A percentile compares a stretch with the other conserved stretches of the same genome.
phyloP scores from a whole-genome alignment of 306 rosid species.

The Argentina anserina region DNA sequence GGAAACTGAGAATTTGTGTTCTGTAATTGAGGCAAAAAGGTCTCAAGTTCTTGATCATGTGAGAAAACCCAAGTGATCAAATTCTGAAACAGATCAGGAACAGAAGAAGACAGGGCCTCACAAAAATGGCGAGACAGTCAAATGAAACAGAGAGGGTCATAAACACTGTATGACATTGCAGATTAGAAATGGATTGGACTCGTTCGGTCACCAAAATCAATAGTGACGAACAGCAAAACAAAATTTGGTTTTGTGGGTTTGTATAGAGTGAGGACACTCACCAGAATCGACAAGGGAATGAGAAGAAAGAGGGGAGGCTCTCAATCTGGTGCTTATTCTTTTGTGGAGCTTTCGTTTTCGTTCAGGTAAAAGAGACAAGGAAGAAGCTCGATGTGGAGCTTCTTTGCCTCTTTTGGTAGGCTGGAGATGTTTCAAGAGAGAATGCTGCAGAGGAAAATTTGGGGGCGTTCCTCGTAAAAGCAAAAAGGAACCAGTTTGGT shows the following conservation, averaged over 20 bases:
- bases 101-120: conserved; percentile 12
- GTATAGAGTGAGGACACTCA: conserved; percentile 19
- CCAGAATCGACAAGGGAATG: conserved; percentile 23
- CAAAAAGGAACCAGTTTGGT: conserved; percentile 17
- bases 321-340: neutral
- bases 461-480: conserved; percentile 37
- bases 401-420: conserved; percentile 21
- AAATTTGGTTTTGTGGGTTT: neutral
- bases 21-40: neutral
- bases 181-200: conserved; percentile 18
- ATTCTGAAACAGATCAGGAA: neutral
- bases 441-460: conserved; percentile 16
- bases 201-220: neutral
- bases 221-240: neutral
- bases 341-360: conserved; percentile 21
- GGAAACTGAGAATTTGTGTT: neutral
- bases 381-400: neutral
- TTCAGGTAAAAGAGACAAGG: conserved; percentile 10
- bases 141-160: conserved; percentile 1
- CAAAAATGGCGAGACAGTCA: conserved; percentile 4
- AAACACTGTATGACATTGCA: conserved; percentile 32
- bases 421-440: conserved; percentile 6
- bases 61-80: neutral
- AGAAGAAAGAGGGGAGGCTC: neutral
- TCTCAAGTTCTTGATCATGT: neutral